A percentile compares a stretch with the other conserved stretches of the same genome.
Evolutionary conservation across 148 eudicot species (phyloP).

Genomic region (Chenopodium berlandieri): DNA sequence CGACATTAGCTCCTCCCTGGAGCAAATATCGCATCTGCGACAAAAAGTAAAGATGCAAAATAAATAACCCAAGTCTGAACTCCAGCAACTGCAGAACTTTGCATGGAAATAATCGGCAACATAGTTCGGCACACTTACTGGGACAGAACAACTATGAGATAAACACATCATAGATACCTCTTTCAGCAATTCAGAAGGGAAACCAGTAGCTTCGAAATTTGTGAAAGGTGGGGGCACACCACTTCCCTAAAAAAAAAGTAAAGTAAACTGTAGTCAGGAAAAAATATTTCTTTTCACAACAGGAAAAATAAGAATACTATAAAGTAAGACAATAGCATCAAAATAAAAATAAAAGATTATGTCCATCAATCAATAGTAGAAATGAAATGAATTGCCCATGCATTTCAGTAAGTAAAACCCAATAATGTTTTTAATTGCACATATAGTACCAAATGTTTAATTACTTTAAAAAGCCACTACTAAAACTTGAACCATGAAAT

Average conservation of each 20-base stretch:
- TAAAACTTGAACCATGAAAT: not conserved
- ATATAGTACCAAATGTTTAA: not conserved
- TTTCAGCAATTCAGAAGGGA: constrained; percentile 72
- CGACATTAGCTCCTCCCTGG: constrained; percentile 99
- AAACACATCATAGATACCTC: constrained; percentile 53
- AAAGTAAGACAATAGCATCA: not conserved
- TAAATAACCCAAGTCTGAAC: constrained; percentile 54
- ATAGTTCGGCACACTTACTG: constrained; percentile 35
- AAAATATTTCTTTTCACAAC: not conserved
- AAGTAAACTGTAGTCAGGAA: not conserved
- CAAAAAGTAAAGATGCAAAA: constrained; percentile 58
- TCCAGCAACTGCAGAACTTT: constrained; percentile 47
- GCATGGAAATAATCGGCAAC: constrained; percentile 23
- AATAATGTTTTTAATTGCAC: not conserved
- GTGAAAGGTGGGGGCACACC: constrained; percentile 72
- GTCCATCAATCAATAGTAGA: not conserved
- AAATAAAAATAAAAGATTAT: not conserved
- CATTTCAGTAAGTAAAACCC: not conserved
- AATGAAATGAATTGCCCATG: not conserved
- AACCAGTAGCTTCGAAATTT: constrained; percentile 79
- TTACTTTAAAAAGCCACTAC: not conserved
- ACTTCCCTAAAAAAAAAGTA: constrained; percentile 47
- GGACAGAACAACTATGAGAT: constrained; percentile 21
- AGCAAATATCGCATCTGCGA: constrained; percentile 99
- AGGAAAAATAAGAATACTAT: not conserved